Base-by-base conservation (phyloP, 2,329 filamentous ascomycete genomes). In the Didymella keratinophila region DNA sequence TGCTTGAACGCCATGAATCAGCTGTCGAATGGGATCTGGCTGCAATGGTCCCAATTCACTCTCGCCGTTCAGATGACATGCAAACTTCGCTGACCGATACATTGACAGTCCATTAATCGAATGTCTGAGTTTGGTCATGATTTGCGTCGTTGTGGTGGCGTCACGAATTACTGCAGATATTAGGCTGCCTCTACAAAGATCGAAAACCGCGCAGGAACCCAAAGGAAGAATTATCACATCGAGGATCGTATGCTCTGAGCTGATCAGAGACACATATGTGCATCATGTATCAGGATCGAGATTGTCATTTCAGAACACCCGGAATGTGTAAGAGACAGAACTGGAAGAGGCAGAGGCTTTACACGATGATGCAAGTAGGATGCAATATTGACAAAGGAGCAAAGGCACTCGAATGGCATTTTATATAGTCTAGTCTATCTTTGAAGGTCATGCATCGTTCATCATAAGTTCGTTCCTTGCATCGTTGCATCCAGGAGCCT, bases 401-500 rank as follows among this genome's bases (percentile, higher is more conserved):
- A n/a, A n/a, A 8, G 7, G 32, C 16, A 18, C 8, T 42, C 6
- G 23, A 27, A 11, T 27, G 11, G 16, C 16, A 27, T 27, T 43
- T 8, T 23, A 1, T 10, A n/a, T 27, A 27, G 14, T n/a, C 41
- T 43, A 27, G 1, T 25, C 41, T 43, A 4, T 25, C 21, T n/a
- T n/a, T 7, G 4, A n/a, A 5, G 23, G 14, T 27, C 41, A n/a
- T 43, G 5, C 9, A 27, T 43, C 23, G 23, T 43, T 43, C 6
- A 43, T 20, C 41, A 14, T 43, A 5, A 25, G 1, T 34, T 41
- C 16, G 6, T 32, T 41, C 34, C 34, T 25, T 32, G 6, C 14
- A 18, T 14, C n/a, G 3, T 32, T 27, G 16, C 12, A 10, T 32
- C 30, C 37, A 18, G 28, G 18, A 23, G 21, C n/a, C n/a, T 84